Evolutionary conservation across 805 yeast species (phyloP).

Genomic region (Zygoascus bituminiphila): DNA sequence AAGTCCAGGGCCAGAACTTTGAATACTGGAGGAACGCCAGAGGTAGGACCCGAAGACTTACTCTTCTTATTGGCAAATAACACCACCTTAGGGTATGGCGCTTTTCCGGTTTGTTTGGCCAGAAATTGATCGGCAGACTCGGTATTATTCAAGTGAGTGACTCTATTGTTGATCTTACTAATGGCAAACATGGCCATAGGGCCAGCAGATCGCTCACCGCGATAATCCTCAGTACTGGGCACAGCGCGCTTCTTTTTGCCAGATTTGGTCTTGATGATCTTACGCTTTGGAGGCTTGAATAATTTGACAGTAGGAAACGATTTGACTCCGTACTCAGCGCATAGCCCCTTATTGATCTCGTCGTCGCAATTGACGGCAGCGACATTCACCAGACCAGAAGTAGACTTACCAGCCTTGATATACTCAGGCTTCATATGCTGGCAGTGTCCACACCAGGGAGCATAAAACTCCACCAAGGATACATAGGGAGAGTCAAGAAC

Average conservation of each 20-base stretch:
- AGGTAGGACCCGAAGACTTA: slow-evolving; percentile 11
- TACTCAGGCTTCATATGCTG: slow-evolving; percentile 55
- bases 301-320: slow-evolving; percentile 83
- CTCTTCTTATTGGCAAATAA: slow-evolving; percentile 23
- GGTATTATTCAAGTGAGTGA: slow-evolving; percentile 17
- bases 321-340: slow-evolving; percentile 53
- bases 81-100: slow-evolving; percentile 20
- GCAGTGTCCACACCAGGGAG: slow-evolving; percentile 98
- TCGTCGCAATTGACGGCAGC: slow-evolving; percentile 80
- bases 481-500: slow-evolving; percentile 68
- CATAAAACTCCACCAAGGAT: slow-evolving; percentile 80
- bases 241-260: slow-evolving; percentile 4
- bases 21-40: slow-evolving; percentile 24
- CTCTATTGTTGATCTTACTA: slow-evolving; percentile 24
- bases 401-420: slow-evolving; percentile 51
- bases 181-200: slow-evolving; percentile 23
- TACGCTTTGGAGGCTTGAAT: slow-evolving; percentile 68
- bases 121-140: slow-evolving; percentile 21
- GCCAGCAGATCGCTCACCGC: slow-evolving; percentile 24
- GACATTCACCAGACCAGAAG: slow-evolving; percentile 36
- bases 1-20: slow-evolving; percentile 26
- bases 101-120: slow-evolving; percentile 12
- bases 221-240: slow-evolving; percentile 24
- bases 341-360: slow-evolving; percentile 55
- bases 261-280: slow-evolving; percentile 13